phyloP scores from a whole-genome alignment of 352 stramenopile species.

The Phytophthora pseudosyringae region DNA sequence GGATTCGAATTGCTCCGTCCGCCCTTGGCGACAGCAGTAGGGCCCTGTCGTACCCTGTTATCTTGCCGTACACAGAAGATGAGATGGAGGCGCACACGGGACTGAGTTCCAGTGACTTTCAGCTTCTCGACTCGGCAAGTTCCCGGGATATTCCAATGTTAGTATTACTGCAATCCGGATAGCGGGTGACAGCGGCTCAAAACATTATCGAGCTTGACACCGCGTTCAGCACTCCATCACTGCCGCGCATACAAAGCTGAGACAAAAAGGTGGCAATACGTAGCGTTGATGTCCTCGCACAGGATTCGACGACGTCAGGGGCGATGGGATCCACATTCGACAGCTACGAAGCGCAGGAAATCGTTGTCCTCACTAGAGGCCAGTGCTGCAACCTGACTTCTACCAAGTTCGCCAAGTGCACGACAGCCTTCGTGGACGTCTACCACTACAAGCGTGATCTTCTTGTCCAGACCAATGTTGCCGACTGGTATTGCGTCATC shows the following conservation, averaged over 20 bases:
- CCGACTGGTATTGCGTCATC: not conserved
- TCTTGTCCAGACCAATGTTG: not conserved
- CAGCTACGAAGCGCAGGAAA: conserved; percentile 22
- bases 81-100: conserved; percentile 34
- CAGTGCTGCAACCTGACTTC: not conserved
- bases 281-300: conserved; percentile 28
- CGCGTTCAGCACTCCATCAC: too few species aligned
- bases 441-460: not conserved
- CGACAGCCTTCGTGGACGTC: not conserved
- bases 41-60: conserved; percentile 13
- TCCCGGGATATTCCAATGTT: conserved; percentile 20
- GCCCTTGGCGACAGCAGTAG: not conserved
- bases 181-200: conserved; percentile 3
- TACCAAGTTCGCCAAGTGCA: not conserved
- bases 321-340: conserved; percentile 15
- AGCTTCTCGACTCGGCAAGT: conserved; percentile 27
- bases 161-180: conserved; percentile 21
- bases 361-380: not conserved
- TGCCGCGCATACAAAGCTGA: too few species aligned
- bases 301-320: conserved; percentile 20
- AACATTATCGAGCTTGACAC: too few species aligned
- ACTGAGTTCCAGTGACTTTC: conserved; percentile 18
- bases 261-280: not conserved
- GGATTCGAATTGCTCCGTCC: conserved; percentile 3
- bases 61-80: conserved; percentile 38